Base-by-base conservation (phyloP, 495 filamentous ascomycete species). In the Aspergillus ostianus region DNA sequence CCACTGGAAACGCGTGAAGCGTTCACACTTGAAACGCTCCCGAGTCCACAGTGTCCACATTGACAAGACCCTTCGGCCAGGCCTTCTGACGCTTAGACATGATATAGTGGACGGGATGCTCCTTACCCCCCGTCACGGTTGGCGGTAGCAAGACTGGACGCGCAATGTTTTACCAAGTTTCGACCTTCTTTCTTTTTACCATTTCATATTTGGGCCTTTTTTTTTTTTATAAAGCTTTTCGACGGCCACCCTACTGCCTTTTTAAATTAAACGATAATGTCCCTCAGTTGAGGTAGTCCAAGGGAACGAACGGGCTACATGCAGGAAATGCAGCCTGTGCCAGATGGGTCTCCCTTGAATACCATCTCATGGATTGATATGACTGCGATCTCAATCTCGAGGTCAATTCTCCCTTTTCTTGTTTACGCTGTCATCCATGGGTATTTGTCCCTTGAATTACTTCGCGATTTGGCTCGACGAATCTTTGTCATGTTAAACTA, bases 261-360 rank as follows among this genome's bases (percentile, higher is more conserved):
- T 57, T 54, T 58, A 45, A 19, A 21, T 56, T 53, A 52, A 57
- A 63, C 58, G 57, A 48, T 58, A 66, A 69, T 66, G 56, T 49
- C 48, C 53, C 41, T 64, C 61, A 15, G 18, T 54, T 54, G 52
- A 41, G 57, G 23, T 47, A 46, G 54, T 50, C 56, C 54, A 4
- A 47, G 36, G 49, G 29, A 50, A 56, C 27, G 29, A 50, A 56
- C 20, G 20, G 55, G 72, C 68, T 62, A 69, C 71, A 72, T 74
- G 68, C 73, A 70, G 72, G 70, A 49, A 74, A 71, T 73, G 66
- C 65, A 59, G 65, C 71, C 64, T 62, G 58, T 70, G 56, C 58
- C 64, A 56, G 50, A 57, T 26, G 47, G 27, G 46, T 54, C 51
- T 19, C 10, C 8, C 10, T 19, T n/a, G 27, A 47, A 36, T 30